Base-by-base conservation (phyloP, 495 filamentous ascomycete species). In the Haplographium delicatum region DNA sequence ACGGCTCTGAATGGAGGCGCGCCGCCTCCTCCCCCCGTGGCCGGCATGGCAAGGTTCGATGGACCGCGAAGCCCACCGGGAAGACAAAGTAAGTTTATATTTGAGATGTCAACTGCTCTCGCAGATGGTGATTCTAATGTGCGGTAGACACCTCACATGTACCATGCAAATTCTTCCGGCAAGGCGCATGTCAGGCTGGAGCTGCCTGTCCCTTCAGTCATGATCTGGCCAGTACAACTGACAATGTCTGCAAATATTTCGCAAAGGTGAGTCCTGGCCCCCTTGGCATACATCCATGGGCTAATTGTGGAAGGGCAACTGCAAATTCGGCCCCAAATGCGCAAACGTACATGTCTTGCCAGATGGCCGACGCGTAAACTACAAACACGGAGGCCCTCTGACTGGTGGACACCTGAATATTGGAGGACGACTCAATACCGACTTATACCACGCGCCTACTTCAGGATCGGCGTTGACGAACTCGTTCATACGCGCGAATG, bases 271-370 rank as follows among this genome's bases (percentile, higher is more conserved):
- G 80, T 54, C 15, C 1, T 3, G 7, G 11, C 11, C 18, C 18
- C 9, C 26, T 24, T 26, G 31, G 5, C 28, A 5, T 26, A 5
- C 35, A 2, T 1, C 50, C 10, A 10, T 15, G 25, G n/a, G 44
- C 60, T 60, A 47, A 60, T 50, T 38, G n/a, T 31, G 15, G 41
- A 51, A 96, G 89, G 94, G 93, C 48, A 96, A 96, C 69, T 98
- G 93, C 83, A 98, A 98, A 67, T 98, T 97, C 66, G 93, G 93
- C 47, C 82, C 86, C 23, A 97, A 97, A 68, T 98, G 93, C 72
- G 93, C 94, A 58, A 84, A 96, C 64, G 86, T 90, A 52, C 93
- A 98, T 66, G 86, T 97, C 59, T 81, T 96, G 33, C 89, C 93
- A 25, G 89, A 98, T 67, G 93, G 93, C 39, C 86, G 88, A 58